Conservation (phyloP, 2,329 filamentous ascomycete species). For the Teratosphaeria zuluensis region DNA sequence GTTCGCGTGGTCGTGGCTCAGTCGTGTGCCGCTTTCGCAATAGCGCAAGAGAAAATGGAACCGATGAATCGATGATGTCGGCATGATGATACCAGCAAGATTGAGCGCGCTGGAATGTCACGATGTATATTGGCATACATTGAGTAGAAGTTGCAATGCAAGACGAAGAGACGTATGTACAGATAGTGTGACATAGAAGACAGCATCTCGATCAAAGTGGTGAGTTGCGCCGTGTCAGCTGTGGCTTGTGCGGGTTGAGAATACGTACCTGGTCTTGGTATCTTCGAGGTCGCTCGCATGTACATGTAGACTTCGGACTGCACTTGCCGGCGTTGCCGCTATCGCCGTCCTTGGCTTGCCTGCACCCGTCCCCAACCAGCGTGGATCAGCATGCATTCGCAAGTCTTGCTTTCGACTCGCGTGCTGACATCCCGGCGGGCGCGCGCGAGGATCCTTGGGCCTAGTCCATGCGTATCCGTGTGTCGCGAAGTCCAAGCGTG, state of each 20-base stretch:
- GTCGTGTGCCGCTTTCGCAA: background rate
- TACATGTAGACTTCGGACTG: background rate
- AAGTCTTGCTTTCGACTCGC: background rate
- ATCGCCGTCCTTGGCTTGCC: slow-evolving; percentile 9
- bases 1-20: background rate
- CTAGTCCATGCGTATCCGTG: slow-evolving; percentile 1
- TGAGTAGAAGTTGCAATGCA: background rate
- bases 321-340: slow-evolving; percentile 12
- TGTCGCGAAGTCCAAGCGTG: background rate
- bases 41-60: background rate
- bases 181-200: background rate
- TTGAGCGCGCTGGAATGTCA: background rate
- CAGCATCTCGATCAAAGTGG: background rate
- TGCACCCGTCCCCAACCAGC: slow-evolving; percentile 10
- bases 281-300: background rate
- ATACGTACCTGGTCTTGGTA: background rate
- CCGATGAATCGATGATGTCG: slow-evolving; percentile 3
- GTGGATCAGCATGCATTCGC: slow-evolving; percentile 4
- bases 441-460: background rate
- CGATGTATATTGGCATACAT: background rate
- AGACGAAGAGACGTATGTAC: background rate
- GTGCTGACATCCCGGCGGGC: background rate
- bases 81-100: background rate
- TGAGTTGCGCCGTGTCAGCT: background rate
- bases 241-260: slow-evolving; percentile 1